Percentiles rank a stretch among this genome's conserved stretches.
These are phyloP conservation scores for Penicillium digitatum DNA, from an alignment of 2,329 filamentous ascomycete genomes.

Conservation along the genomic window DNA sequence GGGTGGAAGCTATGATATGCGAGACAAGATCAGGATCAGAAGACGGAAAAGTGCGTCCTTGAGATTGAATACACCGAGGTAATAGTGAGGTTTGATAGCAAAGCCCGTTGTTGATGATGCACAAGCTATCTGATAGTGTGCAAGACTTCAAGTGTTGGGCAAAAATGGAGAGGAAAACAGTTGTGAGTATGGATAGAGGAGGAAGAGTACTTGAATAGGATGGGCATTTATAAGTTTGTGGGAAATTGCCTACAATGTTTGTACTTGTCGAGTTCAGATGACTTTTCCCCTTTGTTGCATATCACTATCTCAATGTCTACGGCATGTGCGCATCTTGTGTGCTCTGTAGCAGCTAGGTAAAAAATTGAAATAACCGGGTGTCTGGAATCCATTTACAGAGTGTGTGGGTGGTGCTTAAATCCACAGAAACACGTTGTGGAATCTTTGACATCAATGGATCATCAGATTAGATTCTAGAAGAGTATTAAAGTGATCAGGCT, in stretches of 20 bases:
- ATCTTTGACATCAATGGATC: background rate
- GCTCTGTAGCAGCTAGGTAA: background rate
- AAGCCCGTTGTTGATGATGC: background rate
- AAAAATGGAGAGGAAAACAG: background rate
- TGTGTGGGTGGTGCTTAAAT: background rate
- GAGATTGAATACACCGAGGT: background rate
- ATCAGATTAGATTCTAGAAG: background rate
- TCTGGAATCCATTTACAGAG: background rate
- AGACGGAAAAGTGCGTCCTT: background rate
- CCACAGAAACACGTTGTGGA: background rate
- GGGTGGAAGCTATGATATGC: background rate
- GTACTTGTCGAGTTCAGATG: background rate
- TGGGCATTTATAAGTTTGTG: conserved; percentile 2
- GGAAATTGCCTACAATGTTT: conserved; percentile 1
- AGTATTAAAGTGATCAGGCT: background rate
- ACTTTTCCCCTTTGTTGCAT: background rate
- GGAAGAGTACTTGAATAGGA: background rate
- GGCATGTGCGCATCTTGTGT: background rate
- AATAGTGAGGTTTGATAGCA: background rate
- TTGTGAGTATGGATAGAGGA: background rate
- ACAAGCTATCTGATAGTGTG: background rate
- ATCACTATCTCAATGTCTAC: background rate
- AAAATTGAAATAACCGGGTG: background rate
- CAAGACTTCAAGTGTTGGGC: background rate
- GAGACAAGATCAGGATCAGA: background rate